These are phyloP conservation scores for Gastrolobium villosum DNA, from an alignment of 306 rosid genomes.

Conservation along the genomic window DNA sequence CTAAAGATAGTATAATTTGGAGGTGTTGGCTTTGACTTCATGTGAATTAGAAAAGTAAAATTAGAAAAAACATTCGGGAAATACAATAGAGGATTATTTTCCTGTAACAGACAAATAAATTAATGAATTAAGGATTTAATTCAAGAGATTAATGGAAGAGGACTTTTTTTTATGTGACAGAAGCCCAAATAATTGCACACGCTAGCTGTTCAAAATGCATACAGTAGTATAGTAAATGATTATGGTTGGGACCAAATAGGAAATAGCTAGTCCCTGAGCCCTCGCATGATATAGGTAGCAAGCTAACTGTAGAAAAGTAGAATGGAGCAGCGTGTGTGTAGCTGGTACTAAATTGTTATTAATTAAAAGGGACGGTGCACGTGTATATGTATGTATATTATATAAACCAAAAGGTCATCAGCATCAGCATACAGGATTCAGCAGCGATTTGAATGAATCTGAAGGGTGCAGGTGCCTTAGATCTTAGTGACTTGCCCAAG, in stretches of 20 bases:
- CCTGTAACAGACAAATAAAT: not conserved
- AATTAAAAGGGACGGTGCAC: conserved; percentile 11
- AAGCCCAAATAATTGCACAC: conserved; percentile 24
- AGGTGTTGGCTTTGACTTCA: not conserved
- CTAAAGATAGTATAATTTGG: not conserved
- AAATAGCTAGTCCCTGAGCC: conserved; percentile 13
- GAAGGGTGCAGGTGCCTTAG: conserved; percentile 29
- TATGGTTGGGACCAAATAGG: conserved; percentile 38
- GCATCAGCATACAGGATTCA: not conserved
- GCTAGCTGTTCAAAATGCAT: conserved; percentile 5
- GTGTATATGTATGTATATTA: not conserved
- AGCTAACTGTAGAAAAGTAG: too few species aligned
- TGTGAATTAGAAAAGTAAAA: not conserved
- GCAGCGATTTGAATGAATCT: conserved; percentile 40
- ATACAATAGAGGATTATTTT: not conserved
- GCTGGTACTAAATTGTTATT: conserved; percentile 16
- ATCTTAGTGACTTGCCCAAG: conserved; percentile 51
- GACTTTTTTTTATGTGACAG: not conserved
- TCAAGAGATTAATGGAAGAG: not conserved
- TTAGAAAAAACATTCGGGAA: not conserved
- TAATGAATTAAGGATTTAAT: not conserved
- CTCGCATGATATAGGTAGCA: not conserved
- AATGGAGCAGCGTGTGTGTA: not conserved
- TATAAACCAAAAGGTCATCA: not conserved
- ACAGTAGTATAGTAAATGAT: conserved; percentile 42